Percentiles rank a stretch among this genome's conserved stretches.
Conservation (phyloP, 2,329 filamentous ascomycete species). For the Epichloe festucae region DNA sequence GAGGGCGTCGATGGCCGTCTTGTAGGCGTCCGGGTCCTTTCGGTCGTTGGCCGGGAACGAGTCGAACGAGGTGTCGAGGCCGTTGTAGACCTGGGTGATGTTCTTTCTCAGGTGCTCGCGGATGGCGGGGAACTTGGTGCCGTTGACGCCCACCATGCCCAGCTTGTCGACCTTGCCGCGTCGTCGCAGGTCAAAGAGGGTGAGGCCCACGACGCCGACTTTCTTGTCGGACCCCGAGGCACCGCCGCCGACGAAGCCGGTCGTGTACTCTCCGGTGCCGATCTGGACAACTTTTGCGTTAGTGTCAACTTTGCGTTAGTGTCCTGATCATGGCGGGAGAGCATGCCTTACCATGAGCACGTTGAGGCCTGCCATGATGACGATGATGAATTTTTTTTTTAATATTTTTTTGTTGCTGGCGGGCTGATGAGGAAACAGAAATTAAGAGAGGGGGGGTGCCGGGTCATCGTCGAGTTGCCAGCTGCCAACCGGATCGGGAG, state of each 20-base stretch:
- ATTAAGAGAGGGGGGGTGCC: too few relatives aligned
- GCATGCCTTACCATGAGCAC: slow-evolving; percentile 51
- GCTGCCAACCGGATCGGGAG: too few relatives aligned
- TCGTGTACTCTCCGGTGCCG: slow-evolving; percentile 93
- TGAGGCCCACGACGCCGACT: slow-evolving; percentile 83
- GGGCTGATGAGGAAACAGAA: too few relatives aligned
- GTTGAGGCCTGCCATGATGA: slow-evolving; percentile 44
- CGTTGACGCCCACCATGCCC: slow-evolving; percentile 82
- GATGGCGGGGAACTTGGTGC: slow-evolving; percentile 82
- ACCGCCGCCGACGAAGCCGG: slow-evolving; percentile 76
- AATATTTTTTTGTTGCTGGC: too few relatives aligned
- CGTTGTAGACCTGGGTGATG: slow-evolving; percentile 79
- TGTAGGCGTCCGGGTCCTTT: slow-evolving; percentile 72
- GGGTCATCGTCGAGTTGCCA: too few relatives aligned
- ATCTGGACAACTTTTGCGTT: slow-evolving; percentile 34
- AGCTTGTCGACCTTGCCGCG: slow-evolving; percentile 78
- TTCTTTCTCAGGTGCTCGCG: slow-evolving; percentile 78
- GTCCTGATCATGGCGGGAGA: slow-evolving; percentile 11
- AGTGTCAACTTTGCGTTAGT: not conserved
- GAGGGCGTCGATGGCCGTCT: slow-evolving; percentile 73
- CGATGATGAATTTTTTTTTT: not conserved
- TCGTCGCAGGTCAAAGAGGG: slow-evolving; percentile 76
- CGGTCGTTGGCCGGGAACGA: slow-evolving; percentile 67
- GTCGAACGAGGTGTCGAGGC: slow-evolving; percentile 72
- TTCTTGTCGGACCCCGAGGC: slow-evolving; percentile 89